Evolutionary conservation across 2,329 filamentous ascomycete genomes (phyloP).

Genomic region (Hypoxylon sp.): DNA sequence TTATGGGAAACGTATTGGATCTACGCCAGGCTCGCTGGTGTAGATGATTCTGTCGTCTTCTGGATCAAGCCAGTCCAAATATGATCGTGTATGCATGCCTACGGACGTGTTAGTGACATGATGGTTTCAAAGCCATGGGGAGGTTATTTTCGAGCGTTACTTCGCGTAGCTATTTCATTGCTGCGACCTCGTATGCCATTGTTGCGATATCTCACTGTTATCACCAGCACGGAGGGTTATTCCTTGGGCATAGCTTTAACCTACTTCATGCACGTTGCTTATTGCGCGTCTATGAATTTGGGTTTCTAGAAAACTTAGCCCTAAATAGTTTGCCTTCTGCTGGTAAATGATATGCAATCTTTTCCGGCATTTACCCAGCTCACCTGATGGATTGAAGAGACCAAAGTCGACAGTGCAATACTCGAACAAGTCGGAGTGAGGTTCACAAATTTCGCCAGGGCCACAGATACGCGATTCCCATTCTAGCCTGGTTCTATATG

Average conservation of each 20-base stretch:
- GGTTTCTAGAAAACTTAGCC: neutral
- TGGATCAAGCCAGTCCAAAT: constrained; percentile 53
- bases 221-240: neutral
- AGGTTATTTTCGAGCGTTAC: constrained; percentile 11
- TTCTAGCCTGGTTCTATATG: too few species aligned
- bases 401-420: too few species aligned
- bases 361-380: too few species aligned
- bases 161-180: constrained; percentile 40
- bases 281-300: constrained; percentile 16
- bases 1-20: constrained; percentile 23
- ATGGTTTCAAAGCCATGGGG: neutral
- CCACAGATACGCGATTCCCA: too few species aligned
- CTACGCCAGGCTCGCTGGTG: constrained; percentile 53
- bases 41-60: constrained; percentile 52
- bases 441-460: too few species aligned
- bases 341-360: neutral
- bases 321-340: too few species aligned
- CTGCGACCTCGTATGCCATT: constrained; percentile 25
- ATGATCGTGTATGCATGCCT: constrained; percentile 47
- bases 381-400: too few species aligned
- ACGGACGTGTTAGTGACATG: constrained; percentile 8
- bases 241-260: too few species aligned
- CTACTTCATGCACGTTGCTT: constrained; percentile 42
- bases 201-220: neutral
- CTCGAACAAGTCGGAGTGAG: too few species aligned